Conservation (phyloP, 805 yeast genomes). For the Suhomyces sp. region DNA sequence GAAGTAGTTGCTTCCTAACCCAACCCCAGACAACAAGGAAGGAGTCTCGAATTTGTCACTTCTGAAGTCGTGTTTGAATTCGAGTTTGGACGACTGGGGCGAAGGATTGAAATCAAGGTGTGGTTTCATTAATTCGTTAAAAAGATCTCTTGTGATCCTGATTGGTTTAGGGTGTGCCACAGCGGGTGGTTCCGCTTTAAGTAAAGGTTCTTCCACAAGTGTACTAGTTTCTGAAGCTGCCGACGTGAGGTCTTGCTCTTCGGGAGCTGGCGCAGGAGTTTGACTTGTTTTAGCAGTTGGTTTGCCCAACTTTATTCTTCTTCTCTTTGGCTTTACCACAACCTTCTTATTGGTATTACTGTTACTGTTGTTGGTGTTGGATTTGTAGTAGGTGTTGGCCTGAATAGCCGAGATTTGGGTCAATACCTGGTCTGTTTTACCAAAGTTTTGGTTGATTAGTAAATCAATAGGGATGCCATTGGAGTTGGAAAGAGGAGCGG, state of each 20-base stretch:
- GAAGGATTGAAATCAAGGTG: slow-evolving; percentile 2
- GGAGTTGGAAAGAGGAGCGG: slow-evolving; percentile 9
- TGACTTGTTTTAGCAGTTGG: slow-evolving; percentile 5
- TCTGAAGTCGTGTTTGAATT: not conserved
- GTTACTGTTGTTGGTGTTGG: slow-evolving; percentile 20
- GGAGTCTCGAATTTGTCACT: slow-evolving; percentile 2
- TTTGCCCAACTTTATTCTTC: slow-evolving; percentile 34
- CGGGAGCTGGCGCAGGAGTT: not conserved
- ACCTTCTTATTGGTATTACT: slow-evolving; percentile 14
- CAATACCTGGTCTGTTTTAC: slow-evolving; percentile 35
- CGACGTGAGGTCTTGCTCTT: not conserved
- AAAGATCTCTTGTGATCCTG: slow-evolving; percentile 10
- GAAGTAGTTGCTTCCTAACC: slow-evolving; percentile 39
- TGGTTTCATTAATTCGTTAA: slow-evolving; percentile 11
- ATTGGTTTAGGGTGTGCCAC: slow-evolving; percentile 16
- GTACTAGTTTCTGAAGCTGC: slow-evolving; percentile 9
- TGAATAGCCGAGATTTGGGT: slow-evolving; percentile 46
- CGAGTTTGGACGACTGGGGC: not conserved
- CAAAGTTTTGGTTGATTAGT: slow-evolving; percentile 24
- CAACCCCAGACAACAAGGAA: slow-evolving; percentile 23
- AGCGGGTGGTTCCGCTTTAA: not conserved
- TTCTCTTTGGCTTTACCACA: slow-evolving; percentile 39
- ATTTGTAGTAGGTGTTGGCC: slow-evolving; percentile 38
- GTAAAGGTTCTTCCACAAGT: slow-evolving; percentile 3
- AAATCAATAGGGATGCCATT: slow-evolving; percentile 43